These are phyloP conservation scores for Botryotinia globosa DNA, from an alignment of 2,329 filamentous ascomycete genomes.

Conservation along the genomic window DNA sequence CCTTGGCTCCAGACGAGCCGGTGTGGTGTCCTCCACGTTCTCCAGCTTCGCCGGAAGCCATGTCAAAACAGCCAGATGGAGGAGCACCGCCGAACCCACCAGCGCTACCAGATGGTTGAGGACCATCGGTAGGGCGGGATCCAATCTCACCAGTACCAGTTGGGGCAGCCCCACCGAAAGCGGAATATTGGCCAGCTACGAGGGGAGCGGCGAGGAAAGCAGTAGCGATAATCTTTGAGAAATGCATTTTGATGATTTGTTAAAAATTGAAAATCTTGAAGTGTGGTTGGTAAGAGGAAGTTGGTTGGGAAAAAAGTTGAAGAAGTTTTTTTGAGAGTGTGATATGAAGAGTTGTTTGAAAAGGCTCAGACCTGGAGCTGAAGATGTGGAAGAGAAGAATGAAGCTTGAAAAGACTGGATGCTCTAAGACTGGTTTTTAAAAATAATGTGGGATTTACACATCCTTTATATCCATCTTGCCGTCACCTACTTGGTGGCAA, in stretches of 20 bases:
- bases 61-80: neutral
- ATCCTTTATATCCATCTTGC: slow-evolving; percentile 9
- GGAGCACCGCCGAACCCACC: neutral
- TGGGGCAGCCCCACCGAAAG: neutral
- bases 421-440: slow-evolving; percentile 13
- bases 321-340: neutral
- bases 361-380: slow-evolving; percentile 20
- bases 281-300: neutral
- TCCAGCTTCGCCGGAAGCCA: neutral
- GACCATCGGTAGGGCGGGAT: neutral
- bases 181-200: neutral
- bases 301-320: neutral
- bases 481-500: neutral
- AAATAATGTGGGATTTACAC: neutral
- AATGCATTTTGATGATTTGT: slow-evolving; percentile 11
- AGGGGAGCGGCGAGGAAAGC: slow-evolving; percentile 11
- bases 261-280: neutral
- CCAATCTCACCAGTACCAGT: slow-evolving; percentile 1
- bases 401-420: slow-evolving; percentile 18
- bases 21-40: slow-evolving; percentile 6
- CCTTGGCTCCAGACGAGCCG: neutral
- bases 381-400: slow-evolving; percentile 4
- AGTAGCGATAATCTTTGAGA: slow-evolving; percentile 14
- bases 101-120: neutral
- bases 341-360: slow-evolving; percentile 8